Evolutionary conservation across 2,329 filamentous ascomycete species (phyloP), one percentile per base, ranked within the genome.

Genomic region (Alternaria consortialis): DNA sequence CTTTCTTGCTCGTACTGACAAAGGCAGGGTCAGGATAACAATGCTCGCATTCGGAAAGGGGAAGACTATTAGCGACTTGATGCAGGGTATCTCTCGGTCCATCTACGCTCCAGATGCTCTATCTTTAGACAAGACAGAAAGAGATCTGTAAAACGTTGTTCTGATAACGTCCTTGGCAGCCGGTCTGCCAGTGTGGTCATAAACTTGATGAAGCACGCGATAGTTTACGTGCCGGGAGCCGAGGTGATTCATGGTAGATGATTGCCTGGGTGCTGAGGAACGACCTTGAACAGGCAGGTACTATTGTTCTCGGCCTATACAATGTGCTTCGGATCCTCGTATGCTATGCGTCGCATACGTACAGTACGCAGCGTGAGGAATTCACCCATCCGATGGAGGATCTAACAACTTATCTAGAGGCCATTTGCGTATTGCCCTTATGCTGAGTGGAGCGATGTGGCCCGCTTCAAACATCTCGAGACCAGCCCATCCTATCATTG

Each of bases 401-500:
- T 69, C 55, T 12, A 77, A 59, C 13, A 79, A 56, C 52, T 73
- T 39, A 46, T 78, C 71, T 5, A 80, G 64, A 12, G 76, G 76
- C 77, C 77, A 80, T 53, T 78, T 79, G 12, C 77, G 72, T 37
- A 78, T 60, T 9, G 76, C 74, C 7, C 77, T 68, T 31, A 78
- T 77, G 20, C 37, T 65, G 39, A 77, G 63, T 4, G 64, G 29
- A 52, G 75, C 65, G 7, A 34, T 62, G 44, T 75, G 94, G 0
- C 94, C 94, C 1, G 86, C 87, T 77, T 91, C 86, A 73, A 87
- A 97, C 94, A 99, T 97, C 80, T 98, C 94, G 67, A 94, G 85
- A 0, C 91, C 95, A 1, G 94, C 85, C 94, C 95, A 98, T 1
- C 91, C 94, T 75, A 98, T 94, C 95, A 99, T 99, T 48, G 93